Evolutionary conservation across 2,329 filamentous ascomycete species (phyloP), one percentile per base, ranked within the genome.

Genomic region (Apiospora rasikravindrae): DNA sequence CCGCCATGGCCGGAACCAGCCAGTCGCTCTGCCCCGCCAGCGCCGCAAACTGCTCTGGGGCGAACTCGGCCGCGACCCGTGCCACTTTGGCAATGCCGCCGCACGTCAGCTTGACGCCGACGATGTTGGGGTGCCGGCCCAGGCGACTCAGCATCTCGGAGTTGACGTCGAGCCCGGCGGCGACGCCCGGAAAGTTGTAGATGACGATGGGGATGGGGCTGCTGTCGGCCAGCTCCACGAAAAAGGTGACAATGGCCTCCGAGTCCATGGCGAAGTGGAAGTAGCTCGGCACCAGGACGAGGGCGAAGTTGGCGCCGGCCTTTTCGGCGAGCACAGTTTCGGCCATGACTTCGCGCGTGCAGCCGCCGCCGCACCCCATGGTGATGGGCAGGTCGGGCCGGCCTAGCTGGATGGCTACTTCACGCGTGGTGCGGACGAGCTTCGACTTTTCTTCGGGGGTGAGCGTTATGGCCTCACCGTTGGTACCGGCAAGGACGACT

Each of bases 71-170:
- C n/a, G 68, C 61, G 47, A 94, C 86, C 11, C 92, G 86, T 4
- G 90, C 89, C 68, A 94, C 87, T 82, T 94, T 94, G 72, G 90
- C 92, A 44, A 93, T 92, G 75, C 89, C 91, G n/a, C 91, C 92
- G 77, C 92, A 94, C 2, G 92, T 94, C 70, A 91, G 82, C 80
- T 92, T 92, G 76, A 87, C 88, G 47, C 90, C 90, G 37, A 88
- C 86, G 74, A 92, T 90, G 77, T 91, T 92, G 66, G 86, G 82
- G 71, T 84, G 83, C 76, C 85, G 79, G 8, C 88, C 83, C 61
- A 91, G 80, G 66, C 85, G 80, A 57, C 88, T 82, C 76, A 92
- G 87, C 67, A 82, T 81, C 75, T 91, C 89, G 0, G 88, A 91
- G 74, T 83, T 84, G 73, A 91, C 84, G 75, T 91, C 89, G 53